Evolutionary conservation across 495 filamentous ascomycete species (phyloP).

Genomic region (Talaromyces ruber): DNA sequence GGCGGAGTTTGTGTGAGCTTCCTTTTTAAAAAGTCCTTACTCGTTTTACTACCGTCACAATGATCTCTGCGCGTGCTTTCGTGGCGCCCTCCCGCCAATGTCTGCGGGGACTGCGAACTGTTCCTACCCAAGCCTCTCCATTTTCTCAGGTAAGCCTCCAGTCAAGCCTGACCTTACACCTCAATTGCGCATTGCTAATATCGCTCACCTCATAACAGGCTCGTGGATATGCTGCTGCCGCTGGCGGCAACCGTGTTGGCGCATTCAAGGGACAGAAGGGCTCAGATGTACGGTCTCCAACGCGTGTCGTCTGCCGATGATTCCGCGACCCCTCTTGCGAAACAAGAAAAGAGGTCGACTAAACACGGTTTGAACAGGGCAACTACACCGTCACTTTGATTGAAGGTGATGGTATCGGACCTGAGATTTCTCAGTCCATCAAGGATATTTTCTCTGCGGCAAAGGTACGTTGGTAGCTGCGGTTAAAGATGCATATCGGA

Average conservation of each 20-base stretch:
- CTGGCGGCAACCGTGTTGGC: slow-evolving; percentile 64
- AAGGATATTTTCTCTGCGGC: slow-evolving; percentile 97
- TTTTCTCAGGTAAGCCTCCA: slow-evolving; percentile 38
- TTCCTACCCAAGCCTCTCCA: slow-evolving; percentile 37
- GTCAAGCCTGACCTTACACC: not conserved
- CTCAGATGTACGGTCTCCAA: slow-evolving; percentile 54
- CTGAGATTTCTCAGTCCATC: slow-evolving; percentile 93
- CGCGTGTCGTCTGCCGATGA: slow-evolving; percentile 6
- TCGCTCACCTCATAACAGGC: slow-evolving; percentile 17
- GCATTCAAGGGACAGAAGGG: slow-evolving; percentile 88
- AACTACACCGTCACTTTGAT: slow-evolving; percentile 94
- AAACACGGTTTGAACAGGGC: slow-evolving; percentile 45
- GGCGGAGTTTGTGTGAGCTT: slow-evolving; percentile 2
- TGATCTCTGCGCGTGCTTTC: slow-evolving; percentile 53
- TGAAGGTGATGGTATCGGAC: slow-evolving; percentile 97
- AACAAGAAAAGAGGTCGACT: not conserved
- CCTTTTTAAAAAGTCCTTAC: not conserved
- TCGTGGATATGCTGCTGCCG: slow-evolving; percentile 42
- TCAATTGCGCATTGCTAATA: slow-evolving; percentile 20
- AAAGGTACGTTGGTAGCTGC: slow-evolving; percentile 48
- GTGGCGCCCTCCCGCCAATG: slow-evolving; percentile 46
- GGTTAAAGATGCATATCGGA: slow-evolving; percentile 5
- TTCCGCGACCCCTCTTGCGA: slow-evolving; percentile 6
- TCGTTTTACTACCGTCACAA: slow-evolving; percentile 24
- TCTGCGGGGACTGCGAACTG: slow-evolving; percentile 40